phyloP scores from a whole-genome alignment of 1,139 yeast genomes.

The Yamadazyma spencermartinsiae region DNA sequence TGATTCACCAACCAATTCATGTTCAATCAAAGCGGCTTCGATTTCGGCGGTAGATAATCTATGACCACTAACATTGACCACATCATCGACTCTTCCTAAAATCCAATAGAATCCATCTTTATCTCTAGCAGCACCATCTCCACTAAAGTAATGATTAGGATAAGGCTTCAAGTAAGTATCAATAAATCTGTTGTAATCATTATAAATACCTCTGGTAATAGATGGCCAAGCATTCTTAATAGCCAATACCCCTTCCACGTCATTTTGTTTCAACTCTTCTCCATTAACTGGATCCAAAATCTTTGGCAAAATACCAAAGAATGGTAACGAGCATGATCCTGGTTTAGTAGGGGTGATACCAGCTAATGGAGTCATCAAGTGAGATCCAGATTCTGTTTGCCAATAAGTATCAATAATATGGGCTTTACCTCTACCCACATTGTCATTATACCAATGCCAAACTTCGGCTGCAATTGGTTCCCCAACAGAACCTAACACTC shows the following conservation, averaged over 20 bases:
- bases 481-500: conserved; percentile 85
- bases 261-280: conserved; percentile 58
- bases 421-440: conserved; percentile 72
- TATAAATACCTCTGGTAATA: conserved; percentile 73
- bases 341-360: conserved; percentile 77
- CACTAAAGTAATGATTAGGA: conserved; percentile 69
- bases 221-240: conserved; percentile 78
- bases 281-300: conserved; percentile 75
- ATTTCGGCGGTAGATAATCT: conserved; percentile 80
- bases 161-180: conserved; percentile 75
- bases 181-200: conserved; percentile 63
- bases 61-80: conserved; percentile 80
- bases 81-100: conserved; percentile 80
- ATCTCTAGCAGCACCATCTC: conserved; percentile 84
- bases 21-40: conserved; percentile 76
- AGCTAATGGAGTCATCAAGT: conserved; percentile 69
- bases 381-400: conserved; percentile 85
- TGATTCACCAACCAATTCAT: conserved; percentile 67
- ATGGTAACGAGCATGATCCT: conserved; percentile 77
- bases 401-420: conserved; percentile 80
- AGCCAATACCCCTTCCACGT: conserved; percentile 76
- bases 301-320: conserved; percentile 69
- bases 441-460: conserved; percentile 89
- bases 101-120: conserved; percentile 78
- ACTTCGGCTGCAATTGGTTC: conserved; percentile 93